A percentile compares a stretch with the other conserved stretches of the same genome.
These are phyloP conservation scores for Coemansia sp. DNA, from an alignment of 192 early-diverging fungal species.

Conservation along the genomic window DNA sequence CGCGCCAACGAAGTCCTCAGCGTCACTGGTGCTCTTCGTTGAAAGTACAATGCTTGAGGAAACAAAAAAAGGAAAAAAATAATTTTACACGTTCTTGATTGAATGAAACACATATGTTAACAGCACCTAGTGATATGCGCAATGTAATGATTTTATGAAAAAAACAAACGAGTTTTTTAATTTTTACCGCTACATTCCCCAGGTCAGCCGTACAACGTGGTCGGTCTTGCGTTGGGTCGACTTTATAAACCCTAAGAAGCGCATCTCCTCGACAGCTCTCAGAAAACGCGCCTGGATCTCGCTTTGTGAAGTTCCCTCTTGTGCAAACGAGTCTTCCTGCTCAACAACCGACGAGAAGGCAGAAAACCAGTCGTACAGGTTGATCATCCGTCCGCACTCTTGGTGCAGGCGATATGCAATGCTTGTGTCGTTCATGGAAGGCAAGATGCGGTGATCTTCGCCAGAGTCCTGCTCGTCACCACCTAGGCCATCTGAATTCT, in stretches of 20 bases:
- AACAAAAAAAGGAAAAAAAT: slow-evolving; percentile 7
- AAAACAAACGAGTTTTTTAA: neutral
- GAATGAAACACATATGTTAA: no score
- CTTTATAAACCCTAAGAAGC: slow-evolving; percentile 88
- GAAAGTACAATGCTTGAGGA: neutral
- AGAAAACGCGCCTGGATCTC: slow-evolving; percentile 85
- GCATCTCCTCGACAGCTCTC: slow-evolving; percentile 78
- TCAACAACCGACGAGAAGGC: slow-evolving; percentile 82
- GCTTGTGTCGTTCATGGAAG: slow-evolving; percentile 79
- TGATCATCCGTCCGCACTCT: slow-evolving; percentile 92
- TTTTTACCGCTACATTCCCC: slow-evolving; percentile 53
- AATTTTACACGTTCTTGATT: no score
- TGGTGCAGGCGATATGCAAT: slow-evolving; percentile 88
- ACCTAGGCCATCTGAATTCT: slow-evolving; percentile 10
- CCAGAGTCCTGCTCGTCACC: slow-evolving; percentile 30
- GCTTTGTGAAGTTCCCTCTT: slow-evolving; percentile 30
- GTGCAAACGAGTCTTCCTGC: slow-evolving; percentile 45
- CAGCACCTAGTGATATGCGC: no score
- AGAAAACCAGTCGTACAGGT: slow-evolving; percentile 88
- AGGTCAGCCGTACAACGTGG: slow-evolving; percentile 86
- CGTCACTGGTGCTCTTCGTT: slow-evolving; percentile 71
- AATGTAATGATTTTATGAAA: no score
- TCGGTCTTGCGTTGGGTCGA: slow-evolving; percentile 89
- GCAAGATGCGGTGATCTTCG: slow-evolving; percentile 53
- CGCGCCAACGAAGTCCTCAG: slow-evolving; percentile 81